Base-by-base conservation (phyloP, 2,329 filamentous ascomycete species). In the Stromatinia cepivora region DNA sequence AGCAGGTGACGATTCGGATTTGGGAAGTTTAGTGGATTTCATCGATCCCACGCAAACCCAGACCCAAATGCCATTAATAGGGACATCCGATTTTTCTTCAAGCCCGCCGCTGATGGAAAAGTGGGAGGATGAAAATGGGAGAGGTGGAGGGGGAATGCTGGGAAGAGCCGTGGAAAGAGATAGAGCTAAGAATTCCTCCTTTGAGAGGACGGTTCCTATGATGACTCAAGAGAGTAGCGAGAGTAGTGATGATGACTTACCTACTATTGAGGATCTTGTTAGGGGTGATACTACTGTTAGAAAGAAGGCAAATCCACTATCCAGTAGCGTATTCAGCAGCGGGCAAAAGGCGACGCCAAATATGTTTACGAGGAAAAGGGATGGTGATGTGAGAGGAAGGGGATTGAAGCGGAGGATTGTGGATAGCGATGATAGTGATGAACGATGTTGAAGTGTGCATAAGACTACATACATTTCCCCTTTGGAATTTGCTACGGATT, bases 171-270 rank as follows among this genome's bases (percentile, higher is more conserved):
- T 48, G 28, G 42, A 42, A 28, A 53, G 20, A 11, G 22, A 25
- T n/a, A n/a, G 15, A 4, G 42, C 45, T 6, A 52, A 67, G 9
- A 48, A 48, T 7, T 4, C n/a, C 9, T 25, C 31, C 31, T 50
- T 25, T 28, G 31, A 61, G 17, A 61, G 8, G 13, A 17, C 34
- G 8, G 20, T 22, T 20, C 56, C 34, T 58, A 20, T 28, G 15
- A 61, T 81, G 79, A 82, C 80, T 4, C 82, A 84, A 15, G 46
- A 64, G 1, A 64, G 46, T 53, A 64, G 22, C 9, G 25, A 34
- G 1, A 20, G 25, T 54, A 4, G 42, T 31, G 71, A 73, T 46
- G 70, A 70, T 54, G 66, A 69, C 22, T 53, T 73, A 28, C 72
- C 71, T 11, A 68, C 71, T 54, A 54, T 73, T 42, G 50, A 46